Evolutionary conservation across 2,329 filamentous ascomycete genomes (phyloP), one percentile per base, ranked within the genome.

Genomic region (Verticillium albo-atrum): DNA sequence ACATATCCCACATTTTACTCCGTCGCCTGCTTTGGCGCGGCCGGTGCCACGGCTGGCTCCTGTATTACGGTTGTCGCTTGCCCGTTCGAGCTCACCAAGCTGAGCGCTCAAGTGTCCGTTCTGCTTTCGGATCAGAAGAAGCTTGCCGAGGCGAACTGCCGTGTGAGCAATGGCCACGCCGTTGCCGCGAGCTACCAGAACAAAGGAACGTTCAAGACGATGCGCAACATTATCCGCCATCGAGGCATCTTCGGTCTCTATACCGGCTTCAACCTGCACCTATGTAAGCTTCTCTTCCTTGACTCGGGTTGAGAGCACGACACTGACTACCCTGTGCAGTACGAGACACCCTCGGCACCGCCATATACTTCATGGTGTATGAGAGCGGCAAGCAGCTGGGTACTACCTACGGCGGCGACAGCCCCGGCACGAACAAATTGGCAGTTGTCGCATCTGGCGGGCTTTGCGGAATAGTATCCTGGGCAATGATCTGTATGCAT

Each of bases 311-410:
- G 17, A 23, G 15, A 30, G 15, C 4, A 2, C 4, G 42, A 4
- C 28, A 35, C 50, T 58, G 28, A 57, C 20, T 27, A 23, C n/a
- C 25, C 28, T 54, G n/a, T 52, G 28, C 59, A 91, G 90, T 93
- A 68, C 85, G 91, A 62, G 91, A 96, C 74, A 93, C 90, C 1
- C 79, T 95, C 61, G 91, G 91, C 58, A 96, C 91, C 1, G 85
- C 86, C 30, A 91, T 94, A 60, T 96, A 96, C 73, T 96, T 96
- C 70, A 91, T 90, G 77, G 93, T 91, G 30, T 96, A 96, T 72
- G 91, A 96, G 74, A 92, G 89, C 71, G 86, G 87, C 66, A 96
- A 96, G 71, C 91, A 95, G 72, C 76, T 94, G 26, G 82, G 92
- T 63, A 90, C 89, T 23, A 91, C 90, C 17, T 86, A 90, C 64